Evolutionary conservation across 805 yeast species (phyloP).

Genomic region (Groenewaldozyma salmanticensis): DNA sequence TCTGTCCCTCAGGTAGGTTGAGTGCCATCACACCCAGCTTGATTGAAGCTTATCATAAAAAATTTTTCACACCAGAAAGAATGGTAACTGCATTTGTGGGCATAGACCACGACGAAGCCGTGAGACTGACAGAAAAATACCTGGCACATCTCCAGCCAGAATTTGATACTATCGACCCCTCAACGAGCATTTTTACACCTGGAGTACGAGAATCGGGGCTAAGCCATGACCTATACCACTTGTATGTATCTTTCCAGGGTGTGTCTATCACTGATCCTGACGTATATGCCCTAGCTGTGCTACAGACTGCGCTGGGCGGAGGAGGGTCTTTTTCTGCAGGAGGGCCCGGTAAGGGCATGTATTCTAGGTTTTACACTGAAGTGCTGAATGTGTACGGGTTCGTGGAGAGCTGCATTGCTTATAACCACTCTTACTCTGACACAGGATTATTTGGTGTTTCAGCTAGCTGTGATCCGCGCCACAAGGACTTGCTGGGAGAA

Average conservation of each 20-base stretch:
- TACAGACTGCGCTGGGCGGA: conserved; percentile 88
- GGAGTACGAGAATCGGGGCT: conserved; percentile 7
- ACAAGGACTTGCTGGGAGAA: conserved; percentile 39
- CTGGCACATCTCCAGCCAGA: conserved; percentile 48
- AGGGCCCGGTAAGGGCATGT: conserved; percentile 99
- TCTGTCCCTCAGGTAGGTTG: conserved; percentile 67
- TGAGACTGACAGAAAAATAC: conserved; percentile 49
- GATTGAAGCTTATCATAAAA: conserved; percentile 49
- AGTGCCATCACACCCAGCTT: conserved; percentile 43
- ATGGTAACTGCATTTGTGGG: conserved; percentile 85
- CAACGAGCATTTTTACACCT: conserved; percentile 19
- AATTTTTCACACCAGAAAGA: conserved; percentile 68
- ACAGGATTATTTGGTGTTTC: conserved; percentile 88
- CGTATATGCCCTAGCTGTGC: conserved; percentile 78
- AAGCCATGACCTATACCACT: conserved; percentile 39
- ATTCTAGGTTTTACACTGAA: conserved; percentile 82
- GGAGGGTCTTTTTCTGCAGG: conserved; percentile 98
- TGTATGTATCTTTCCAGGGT: conserved; percentile 84
- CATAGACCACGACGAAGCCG: conserved; percentile 59
- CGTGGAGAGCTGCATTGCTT: conserved; percentile 78
- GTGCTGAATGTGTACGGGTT: conserved; percentile 87
- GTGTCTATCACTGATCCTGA: conserved; percentile 75
- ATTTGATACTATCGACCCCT: conserved; percentile 7
- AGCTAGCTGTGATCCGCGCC: conserved; percentile 70
- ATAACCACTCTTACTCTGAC: conserved; percentile 84